Conservation (phyloP, 73 alveolate species). For the Paramecium tetraurelia region DNA sequence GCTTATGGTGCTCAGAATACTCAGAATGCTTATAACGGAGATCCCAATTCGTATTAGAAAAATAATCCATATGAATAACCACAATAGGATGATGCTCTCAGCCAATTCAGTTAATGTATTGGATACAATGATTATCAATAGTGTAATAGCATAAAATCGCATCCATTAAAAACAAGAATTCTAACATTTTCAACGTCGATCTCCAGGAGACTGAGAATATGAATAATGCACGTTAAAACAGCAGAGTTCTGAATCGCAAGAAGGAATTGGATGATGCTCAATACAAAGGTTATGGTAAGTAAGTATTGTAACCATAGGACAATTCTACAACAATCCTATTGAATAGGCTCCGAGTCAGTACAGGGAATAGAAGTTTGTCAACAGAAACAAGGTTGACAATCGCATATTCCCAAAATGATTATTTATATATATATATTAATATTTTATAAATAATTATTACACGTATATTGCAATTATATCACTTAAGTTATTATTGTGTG, state of each 20-base stretch:
- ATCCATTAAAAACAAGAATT: background rate
- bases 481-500: background rate
- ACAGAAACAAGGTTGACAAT: constrained; percentile 3
- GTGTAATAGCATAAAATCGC: background rate
- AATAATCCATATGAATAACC: background rate
- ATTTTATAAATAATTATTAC: background rate
- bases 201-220: background rate
- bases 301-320: background rate
- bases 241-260: background rate
- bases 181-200: constrained; percentile 13
- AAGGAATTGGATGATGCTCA: constrained; percentile 15
- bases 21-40: background rate
- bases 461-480: background rate
- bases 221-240: background rate
- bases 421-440: background rate
- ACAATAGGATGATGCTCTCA: constrained; percentile 13
- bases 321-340: background rate
- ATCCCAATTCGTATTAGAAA: background rate
- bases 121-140: background rate
- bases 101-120: constrained; percentile 26
- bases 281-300: constrained; percentile 35
- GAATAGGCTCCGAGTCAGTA: background rate
- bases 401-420: constrained; percentile 20
- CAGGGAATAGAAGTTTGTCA: constrained; percentile 9
- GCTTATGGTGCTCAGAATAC: background rate